These are phyloP conservation scores for Aspergillus brasiliensis DNA, from an alignment of 2,329 filamentous ascomycete genomes.

Conservation along the genomic window DNA sequence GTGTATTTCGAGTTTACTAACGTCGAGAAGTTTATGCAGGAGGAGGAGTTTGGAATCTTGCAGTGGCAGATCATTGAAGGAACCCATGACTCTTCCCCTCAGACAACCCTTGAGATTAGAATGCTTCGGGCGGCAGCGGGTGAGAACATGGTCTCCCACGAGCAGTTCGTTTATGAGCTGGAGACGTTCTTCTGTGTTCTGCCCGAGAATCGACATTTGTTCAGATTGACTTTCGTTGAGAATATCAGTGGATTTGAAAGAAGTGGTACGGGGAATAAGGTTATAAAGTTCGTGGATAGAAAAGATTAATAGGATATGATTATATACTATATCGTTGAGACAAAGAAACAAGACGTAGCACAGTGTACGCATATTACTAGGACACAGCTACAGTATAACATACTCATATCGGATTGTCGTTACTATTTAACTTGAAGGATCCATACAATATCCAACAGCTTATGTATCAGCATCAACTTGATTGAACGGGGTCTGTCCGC, in stretches of 20 bases:
- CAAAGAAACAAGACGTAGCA: too few relatives aligned
- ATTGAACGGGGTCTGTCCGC: too few relatives aligned
- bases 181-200: not conserved
- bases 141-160: not conserved
- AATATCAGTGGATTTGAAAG: slow-evolving; percentile 17
- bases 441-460: not conserved
- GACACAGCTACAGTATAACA: too few relatives aligned
- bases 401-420: not conserved
- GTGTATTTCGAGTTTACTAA: slow-evolving; percentile 42
- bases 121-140: slow-evolving; percentile 14
- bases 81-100: not conserved
- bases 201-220: slow-evolving; percentile 7
- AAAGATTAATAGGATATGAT: too few relatives aligned
- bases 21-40: slow-evolving; percentile 28
- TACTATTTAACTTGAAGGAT: not conserved
- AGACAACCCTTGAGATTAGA: slow-evolving; percentile 21
- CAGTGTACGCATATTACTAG: too few relatives aligned
- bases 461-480: not conserved
- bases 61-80: slow-evolving; percentile 49
- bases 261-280: slow-evolving; percentile 24
- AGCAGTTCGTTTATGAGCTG: not conserved
- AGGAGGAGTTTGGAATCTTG: slow-evolving; percentile 32
- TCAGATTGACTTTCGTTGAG: slow-evolving; percentile 18
- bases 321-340: too few relatives aligned
- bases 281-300: slow-evolving; percentile 23